Evolutionary conservation across 768 basidiomycete species (phyloP).

Genomic region (Holtermanniella nyarrowii): DNA sequence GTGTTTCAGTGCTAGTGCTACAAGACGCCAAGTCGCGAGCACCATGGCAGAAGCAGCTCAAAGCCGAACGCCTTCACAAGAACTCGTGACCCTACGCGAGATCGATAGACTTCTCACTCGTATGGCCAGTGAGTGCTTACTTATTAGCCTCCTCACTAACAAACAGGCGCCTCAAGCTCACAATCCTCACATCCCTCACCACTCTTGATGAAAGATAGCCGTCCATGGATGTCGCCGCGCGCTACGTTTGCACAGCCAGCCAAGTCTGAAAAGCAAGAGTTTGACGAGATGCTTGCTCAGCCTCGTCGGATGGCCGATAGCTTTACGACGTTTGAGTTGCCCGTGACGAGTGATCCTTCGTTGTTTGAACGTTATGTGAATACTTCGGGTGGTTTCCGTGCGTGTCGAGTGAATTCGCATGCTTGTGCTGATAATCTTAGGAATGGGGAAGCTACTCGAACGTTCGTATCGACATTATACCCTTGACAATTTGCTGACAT

Average conservation of each 20-base stretch:
- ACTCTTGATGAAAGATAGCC: slow-evolving; percentile 24
- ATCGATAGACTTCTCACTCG: slow-evolving; percentile 32
- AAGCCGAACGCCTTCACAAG: slow-evolving; percentile 15
- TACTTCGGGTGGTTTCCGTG: slow-evolving; percentile 29
- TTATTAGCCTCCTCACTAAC: background rate
- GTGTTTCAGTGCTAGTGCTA: background rate
- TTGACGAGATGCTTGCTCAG: background rate
- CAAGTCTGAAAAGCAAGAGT: background rate
- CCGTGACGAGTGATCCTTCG: slow-evolving; percentile 22
- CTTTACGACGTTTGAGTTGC: slow-evolving; percentile 35
- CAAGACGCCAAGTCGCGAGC: background rate
- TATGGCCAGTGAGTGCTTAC: slow-evolving; percentile 23
- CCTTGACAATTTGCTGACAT: slow-evolving; percentile 38
- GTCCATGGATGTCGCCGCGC: slow-evolving; percentile 27
- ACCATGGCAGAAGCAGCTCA: background rate
- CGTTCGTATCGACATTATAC: slow-evolving; percentile 15
- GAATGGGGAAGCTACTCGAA: slow-evolving; percentile 38
- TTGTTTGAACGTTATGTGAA: slow-evolving; percentile 35
- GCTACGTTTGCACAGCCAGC: slow-evolving; percentile 16
- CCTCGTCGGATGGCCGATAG: slow-evolving; percentile 37
- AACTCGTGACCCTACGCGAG: slow-evolving; percentile 26
- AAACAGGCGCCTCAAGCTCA: background rate
- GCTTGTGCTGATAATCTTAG: slow-evolving; percentile 4
- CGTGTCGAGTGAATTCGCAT: slow-evolving; percentile 6
- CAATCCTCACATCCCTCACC: slow-evolving; percentile 27